Evolutionary conservation across 176 grass and related monocot species (phyloP), one percentile per base, ranked within the genome.

Genomic region (Triticum urartu): DNA sequence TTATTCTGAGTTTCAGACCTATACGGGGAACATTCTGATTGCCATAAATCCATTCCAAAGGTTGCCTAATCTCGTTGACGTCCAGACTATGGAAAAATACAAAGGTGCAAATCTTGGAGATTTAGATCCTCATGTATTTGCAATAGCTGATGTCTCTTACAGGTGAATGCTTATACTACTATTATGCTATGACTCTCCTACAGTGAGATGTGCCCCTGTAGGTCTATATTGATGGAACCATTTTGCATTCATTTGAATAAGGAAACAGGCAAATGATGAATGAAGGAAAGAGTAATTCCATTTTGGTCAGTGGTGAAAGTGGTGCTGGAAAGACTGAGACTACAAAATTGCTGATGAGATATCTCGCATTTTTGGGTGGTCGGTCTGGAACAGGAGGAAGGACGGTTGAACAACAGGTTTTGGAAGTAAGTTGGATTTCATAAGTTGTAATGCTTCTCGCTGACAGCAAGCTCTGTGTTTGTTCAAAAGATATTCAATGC

Each of bases 291-390:
- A 94, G 86, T 81, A 98, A 98, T 86, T 95, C 95, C 75, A 95
- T 95, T 73, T 91, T 98, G 88, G 95, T 98, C 88, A 98, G 95
- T 86, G 95, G 95, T 83, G 95, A 95, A 93, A 98, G 95, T 94
- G 95, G 95, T 85, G 93, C 93, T 79, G 95, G 95, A 86, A 98
- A 98, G 92, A 98, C 95, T 79, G 95, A 98, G 85, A 95, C 95
- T 72, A 98, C 95, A 26, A 98, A 98, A 68, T 76, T 93, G 85
- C 64, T 98, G 17, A 98, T 98, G 95, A 89, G 95, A 85, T 98
- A 98, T 91, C 91, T 98, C 75, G 95, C 95, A 79, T 95, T 84
- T 86, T 78, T 98, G 86, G 93, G 97, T 84, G 97, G 97, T 69
- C 89, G 93, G 56, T 90, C 97, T 68, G 90, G 83, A 58, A 84